These are phyloP conservation scores for Rhizopogon salebrosus DNA, from an alignment of 768 basidiomycete species.

Conservation along the genomic window DNA sequence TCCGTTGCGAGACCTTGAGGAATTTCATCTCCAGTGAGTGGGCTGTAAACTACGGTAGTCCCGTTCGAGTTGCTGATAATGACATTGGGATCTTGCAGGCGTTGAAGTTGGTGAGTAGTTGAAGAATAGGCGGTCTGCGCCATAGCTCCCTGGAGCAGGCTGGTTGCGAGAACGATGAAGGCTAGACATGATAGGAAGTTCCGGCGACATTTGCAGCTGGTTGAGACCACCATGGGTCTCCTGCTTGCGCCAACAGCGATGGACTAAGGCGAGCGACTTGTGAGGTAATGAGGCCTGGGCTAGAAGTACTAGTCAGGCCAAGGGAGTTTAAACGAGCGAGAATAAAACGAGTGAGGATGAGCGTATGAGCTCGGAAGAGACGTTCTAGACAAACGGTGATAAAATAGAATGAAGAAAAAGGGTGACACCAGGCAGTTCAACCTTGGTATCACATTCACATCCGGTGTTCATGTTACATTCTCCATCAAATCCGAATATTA, in stretches of 20 bases:
- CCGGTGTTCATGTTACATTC: no score
- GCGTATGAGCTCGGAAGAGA: neutral
- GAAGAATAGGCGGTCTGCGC: neutral
- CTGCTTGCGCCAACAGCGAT: neutral
- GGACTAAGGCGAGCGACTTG: neutral
- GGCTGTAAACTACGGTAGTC: constrained; percentile 38
- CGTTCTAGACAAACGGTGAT: neutral
- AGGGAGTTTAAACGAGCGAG: neutral
- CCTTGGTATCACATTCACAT: no score
- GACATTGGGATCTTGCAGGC: constrained; percentile 25
- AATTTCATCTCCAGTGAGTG: constrained; percentile 36
- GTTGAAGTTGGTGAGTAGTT: constrained; percentile 12
- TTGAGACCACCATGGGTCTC: constrained; percentile 1
- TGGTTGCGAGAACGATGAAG: neutral
- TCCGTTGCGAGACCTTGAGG: constrained; percentile 55
- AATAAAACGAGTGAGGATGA: neutral
- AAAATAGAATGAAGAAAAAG: neutral
- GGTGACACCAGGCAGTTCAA: no score
- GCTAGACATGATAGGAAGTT: neutral
- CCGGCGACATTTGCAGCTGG: neutral
- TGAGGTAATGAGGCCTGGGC: neutral
- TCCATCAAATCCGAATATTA: no score
- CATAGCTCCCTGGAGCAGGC: neutral
- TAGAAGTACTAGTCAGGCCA: neutral
- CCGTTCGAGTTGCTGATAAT: constrained; percentile 26